These are phyloP conservation scores for Fusarium denticulatum DNA, from an alignment of 2,329 filamentous ascomycete genomes.

Conservation along the genomic window DNA sequence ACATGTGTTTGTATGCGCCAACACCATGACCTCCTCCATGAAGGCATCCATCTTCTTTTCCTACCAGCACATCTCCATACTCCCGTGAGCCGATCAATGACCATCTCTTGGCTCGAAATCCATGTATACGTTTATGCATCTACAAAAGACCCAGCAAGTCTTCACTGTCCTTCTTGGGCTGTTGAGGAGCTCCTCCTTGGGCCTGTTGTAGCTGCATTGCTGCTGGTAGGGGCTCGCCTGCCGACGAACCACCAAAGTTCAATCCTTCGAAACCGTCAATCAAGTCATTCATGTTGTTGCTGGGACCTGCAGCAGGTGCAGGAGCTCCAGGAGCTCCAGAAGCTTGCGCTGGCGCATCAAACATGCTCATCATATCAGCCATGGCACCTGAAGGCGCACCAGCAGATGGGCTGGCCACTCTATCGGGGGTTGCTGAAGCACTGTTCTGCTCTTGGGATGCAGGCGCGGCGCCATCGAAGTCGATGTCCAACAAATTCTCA, in stretches of 20 bases:
- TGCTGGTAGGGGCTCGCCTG: conserved; percentile 71
- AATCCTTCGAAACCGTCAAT: conserved; percentile 89
- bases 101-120: conserved; percentile 15
- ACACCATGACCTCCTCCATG: conserved; percentile 22
- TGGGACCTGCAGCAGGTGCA: conserved; percentile 46
- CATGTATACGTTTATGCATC: conserved; percentile 21
- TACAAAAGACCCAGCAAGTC: conserved; percentile 64
- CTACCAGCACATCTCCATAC: conserved; percentile 29
- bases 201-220: conserved; percentile 63
- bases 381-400: conserved; percentile 58
- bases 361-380: conserved; percentile 75
- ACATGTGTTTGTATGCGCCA: conserved; percentile 34
- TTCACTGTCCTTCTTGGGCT: conserved; percentile 67
- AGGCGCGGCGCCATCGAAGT: conserved; percentile 92
- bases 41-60: conserved; percentile 33
- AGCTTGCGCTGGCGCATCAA: conserved; percentile 72
- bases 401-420: conserved; percentile 70
- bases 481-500: conserved; percentile 95
- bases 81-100: conserved; percentile 24
- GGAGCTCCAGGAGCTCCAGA: conserved; percentile 53
- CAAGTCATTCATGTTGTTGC: conserved; percentile 82
- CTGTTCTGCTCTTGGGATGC: conserved; percentile 77
- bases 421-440: conserved; percentile 71
- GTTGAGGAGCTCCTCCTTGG: conserved; percentile 48
- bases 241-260: conserved; percentile 70